Evolutionary conservation across 257 asterid genomes (phyloP), one percentile per base, ranked within the genome.

Genomic region (Phtheirospermum japonicum): DNA sequence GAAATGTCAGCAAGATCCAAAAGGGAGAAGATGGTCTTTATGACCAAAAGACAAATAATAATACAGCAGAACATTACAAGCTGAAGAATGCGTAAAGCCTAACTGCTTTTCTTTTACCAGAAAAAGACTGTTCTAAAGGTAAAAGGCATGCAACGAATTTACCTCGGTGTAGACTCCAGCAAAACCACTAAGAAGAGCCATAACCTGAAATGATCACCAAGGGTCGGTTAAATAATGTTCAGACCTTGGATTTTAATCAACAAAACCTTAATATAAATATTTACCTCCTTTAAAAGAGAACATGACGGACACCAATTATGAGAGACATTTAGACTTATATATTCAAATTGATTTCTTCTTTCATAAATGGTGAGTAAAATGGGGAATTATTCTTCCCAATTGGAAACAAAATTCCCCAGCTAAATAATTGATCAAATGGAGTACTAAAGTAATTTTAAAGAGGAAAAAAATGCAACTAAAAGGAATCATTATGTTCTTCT

Each of bases 141-240:
- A 31, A 28, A 63, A 13, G 54, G 58, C 45, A 61, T 57, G 51
- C 52, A 13, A 58, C 45, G 12, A 51, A 64, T 72, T 80, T 77
- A 93, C 99, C 99, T 93, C 99, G 4, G 99, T 93, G 82, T 89
- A 93, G 58, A 93, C 99, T 79, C 99, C 99, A 67, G 97, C 99
- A 83, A 93, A 93, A 71, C 99, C 99, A 79, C 99, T 93, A 61
- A 93, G 93, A 81, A 89, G 95, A 66, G 99, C 99, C 99, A 93
- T 93, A 57, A 85, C 63, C 99, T 93, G 95, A 63, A 72, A 80
- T 49, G 65, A 78, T 16, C 65, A 49, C 43, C 63, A 58, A 70
- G 66, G 56, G 63, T 67, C 42, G 60, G 31, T 50, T 33, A 28
- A 66, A 67, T 26, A 45, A 20, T 34, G 42, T 46, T 49, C n/a